Evolutionary conservation across 495 filamentous ascomycete genomes (phyloP), one percentile per base, ranked within the genome.

Genomic region (Daldinia grandis): DNA sequence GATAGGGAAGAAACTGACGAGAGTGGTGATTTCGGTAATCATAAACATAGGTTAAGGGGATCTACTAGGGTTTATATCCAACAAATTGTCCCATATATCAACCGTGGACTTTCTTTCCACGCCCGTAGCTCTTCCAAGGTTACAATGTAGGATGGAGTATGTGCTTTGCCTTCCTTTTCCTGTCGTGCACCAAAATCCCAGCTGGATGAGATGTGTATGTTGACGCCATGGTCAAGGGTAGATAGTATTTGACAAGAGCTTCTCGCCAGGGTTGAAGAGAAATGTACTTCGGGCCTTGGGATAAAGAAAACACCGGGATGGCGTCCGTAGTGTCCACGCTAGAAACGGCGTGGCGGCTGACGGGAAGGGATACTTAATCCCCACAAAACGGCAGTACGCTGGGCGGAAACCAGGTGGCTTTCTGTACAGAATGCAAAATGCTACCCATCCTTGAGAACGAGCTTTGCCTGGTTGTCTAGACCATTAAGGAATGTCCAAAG

Each of bases 261-360:
- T 70, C 55, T n/a, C 53, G 15, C 51, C 28, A n/a, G 28, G 51
- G 15, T 28, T 55, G 15, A 7, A 27, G 49, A 17, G 8, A 31
- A 30, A 54, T 31, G 42, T 54, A 67, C 56, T 24, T 27, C 25
- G 35, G 35, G 37, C 24, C 35, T 27, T 58, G 17, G 42, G 40
- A 54, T 10, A 42, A 60, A 50, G 42, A 37, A 30, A 62, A 62
- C 19, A 60, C 50, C 44, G 38, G 37, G 56, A 63, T 63, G 50
- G 37, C 49, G 61, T 72, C 17, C 5, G 21, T 27, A n/a, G 5
- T 68, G 8, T 33, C 51, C 40, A 68, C 49, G 69, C 69, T 62
- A 68, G 69, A 42, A 68, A 72, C 58, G 68, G 58, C 42, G 62
- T 56, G 61, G 61, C 60, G 55, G 62, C 38, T 56, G 59, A 72